These are phyloP conservation scores for Blakeslea trispora DNA, from an alignment of 371 early-diverging fungal genomes.

Conservation along the genomic window DNA sequence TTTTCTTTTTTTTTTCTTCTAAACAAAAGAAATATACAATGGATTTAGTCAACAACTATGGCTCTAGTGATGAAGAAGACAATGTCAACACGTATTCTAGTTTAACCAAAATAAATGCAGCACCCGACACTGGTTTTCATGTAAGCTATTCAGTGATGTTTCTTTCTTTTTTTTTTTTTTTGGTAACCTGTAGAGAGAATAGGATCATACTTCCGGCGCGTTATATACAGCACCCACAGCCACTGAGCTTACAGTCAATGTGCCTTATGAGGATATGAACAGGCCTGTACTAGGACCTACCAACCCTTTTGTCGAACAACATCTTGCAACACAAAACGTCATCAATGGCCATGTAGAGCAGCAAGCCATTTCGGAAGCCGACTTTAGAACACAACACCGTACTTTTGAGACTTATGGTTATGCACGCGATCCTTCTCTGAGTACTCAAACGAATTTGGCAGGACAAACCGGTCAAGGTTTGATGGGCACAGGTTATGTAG, in stretches of 20 bases:
- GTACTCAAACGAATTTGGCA: slow-evolving; percentile 36
- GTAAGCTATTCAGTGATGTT: slow-evolving; percentile 35
- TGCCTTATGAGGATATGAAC: slow-evolving; percentile 74
- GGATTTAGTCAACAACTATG: slow-evolving; percentile 52
- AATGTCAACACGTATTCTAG: slow-evolving; percentile 19
- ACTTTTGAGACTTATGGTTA: slow-evolving; percentile 84
- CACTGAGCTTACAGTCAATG: slow-evolving; percentile 73
- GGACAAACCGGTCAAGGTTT: slow-evolving; percentile 60
- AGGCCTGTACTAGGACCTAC: slow-evolving; percentile 73
- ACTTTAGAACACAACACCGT: slow-evolving; percentile 79
- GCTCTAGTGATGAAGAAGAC: slow-evolving; percentile 60
- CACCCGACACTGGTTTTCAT: slow-evolving; percentile 78
- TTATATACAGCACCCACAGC: slow-evolving; percentile 68
- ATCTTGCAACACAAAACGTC: slow-evolving; percentile 62
- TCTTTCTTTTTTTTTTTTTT: no score
- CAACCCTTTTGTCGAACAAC: slow-evolving; percentile 67
- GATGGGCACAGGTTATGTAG: slow-evolving; percentile 70
- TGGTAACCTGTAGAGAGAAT: no score
- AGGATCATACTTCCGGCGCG: slow-evolving; percentile 33
- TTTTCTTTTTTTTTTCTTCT: slow-evolving; percentile 4
- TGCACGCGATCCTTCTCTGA: slow-evolving; percentile 79
- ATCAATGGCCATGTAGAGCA: slow-evolving; percentile 84
- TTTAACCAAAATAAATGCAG: slow-evolving; percentile 53
- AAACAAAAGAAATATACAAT: slow-evolving; percentile 13
- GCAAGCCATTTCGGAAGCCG: slow-evolving; percentile 72